Conservation (phyloP, 345 rosid genomes). For the Eucalyptus decipiens region DNA sequence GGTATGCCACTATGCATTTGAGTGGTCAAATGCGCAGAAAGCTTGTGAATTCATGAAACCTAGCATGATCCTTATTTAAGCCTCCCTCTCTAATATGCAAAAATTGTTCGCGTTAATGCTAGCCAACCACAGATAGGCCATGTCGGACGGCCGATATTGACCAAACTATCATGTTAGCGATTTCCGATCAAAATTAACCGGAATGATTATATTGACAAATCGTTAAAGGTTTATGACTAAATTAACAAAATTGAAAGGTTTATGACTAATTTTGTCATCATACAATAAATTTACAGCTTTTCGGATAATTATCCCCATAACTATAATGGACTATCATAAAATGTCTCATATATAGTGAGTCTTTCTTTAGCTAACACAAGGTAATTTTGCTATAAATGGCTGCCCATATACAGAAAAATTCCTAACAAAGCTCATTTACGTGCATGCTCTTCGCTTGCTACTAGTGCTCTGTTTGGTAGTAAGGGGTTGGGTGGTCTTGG, state of each 20-base stretch:
- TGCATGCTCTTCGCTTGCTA: not conserved
- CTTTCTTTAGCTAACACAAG: not conserved
- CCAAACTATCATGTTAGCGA: fast-evolving
- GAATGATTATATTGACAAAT: not conserved
- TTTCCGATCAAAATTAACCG: fast-evolving
- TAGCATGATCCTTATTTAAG: not conserved
- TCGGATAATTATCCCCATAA: not conserved
- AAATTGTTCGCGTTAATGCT: not conserved
- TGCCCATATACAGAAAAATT: not conserved
- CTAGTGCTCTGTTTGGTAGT: not conserved
- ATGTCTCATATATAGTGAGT: not conserved
- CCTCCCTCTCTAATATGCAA: not conserved
- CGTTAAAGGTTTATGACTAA: not conserved
- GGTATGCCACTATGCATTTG: not conserved
- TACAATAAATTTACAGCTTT: not conserved
- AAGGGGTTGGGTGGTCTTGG: not conserved
- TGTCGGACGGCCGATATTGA: fast-evolving
- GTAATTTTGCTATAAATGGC: not conserved
- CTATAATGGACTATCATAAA: not conserved
- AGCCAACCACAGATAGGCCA: fast-evolving
- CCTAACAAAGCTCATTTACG: not conserved
- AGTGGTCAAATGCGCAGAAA: not conserved
- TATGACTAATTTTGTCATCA: fast-evolving
- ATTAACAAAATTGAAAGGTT: too few relatives aligned
- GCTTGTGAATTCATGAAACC: not conserved